Conservation (phyloP, 2,329 filamentous ascomycete species). For the Hirsutella thompsonii region DNA sequence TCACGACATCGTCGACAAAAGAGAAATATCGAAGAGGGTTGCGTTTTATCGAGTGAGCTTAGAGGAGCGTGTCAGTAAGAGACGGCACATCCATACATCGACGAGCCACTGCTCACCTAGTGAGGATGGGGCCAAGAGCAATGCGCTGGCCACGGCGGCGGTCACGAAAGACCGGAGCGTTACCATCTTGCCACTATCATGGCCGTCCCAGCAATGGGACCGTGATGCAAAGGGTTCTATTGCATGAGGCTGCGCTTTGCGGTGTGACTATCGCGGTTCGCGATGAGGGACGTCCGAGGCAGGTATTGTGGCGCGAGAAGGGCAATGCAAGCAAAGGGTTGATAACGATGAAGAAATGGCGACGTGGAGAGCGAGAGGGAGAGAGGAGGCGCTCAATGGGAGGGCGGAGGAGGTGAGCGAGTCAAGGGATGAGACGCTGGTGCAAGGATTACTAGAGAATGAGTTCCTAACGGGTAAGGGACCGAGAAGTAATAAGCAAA, state of each 20-base stretch:
- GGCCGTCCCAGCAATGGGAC: constrained; percentile 3
- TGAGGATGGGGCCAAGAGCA: constrained; percentile 9
- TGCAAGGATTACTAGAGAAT: too few species aligned
- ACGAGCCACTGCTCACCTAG: constrained; percentile 9
- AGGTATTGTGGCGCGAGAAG: too few species aligned
- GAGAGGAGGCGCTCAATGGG: too few species aligned
- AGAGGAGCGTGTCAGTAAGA: constrained; percentile 7
- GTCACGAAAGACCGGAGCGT: constrained; percentile 11
- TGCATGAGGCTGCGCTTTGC: constrained; percentile 1
- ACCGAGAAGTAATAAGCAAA: too few species aligned
- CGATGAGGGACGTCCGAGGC: background rate
- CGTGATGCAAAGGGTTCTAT: background rate
- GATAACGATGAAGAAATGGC: too few species aligned
- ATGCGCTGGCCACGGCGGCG: constrained; percentile 11
- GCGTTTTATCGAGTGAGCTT: constrained; percentile 59
- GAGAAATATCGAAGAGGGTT: constrained; percentile 67
- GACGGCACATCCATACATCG: too few species aligned
- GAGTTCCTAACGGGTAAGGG: too few species aligned
- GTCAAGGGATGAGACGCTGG: too few species aligned
- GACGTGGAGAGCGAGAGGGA: too few species aligned
- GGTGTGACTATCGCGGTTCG: background rate
- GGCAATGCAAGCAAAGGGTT: too few species aligned
- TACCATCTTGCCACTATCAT: constrained; percentile 11
- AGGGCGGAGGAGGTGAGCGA: too few species aligned
- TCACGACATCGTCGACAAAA: constrained; percentile 58